Evolutionary conservation across 176 grass and related monocot species (phyloP).

Genomic region (Raddia distichophylla): DNA sequence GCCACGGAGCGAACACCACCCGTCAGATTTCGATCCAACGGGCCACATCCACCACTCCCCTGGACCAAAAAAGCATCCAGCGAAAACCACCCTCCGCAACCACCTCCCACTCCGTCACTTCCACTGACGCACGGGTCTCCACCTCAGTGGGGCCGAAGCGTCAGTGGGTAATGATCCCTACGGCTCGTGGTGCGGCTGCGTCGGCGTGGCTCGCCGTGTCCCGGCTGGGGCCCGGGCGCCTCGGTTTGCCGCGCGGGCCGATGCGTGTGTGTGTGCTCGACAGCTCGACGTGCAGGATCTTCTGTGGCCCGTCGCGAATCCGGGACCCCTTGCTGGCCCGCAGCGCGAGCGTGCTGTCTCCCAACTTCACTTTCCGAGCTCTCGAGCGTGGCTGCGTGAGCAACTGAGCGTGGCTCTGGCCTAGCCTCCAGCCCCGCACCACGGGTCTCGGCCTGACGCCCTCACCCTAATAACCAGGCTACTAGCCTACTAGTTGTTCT

Average conservation of each 20-base stretch:
- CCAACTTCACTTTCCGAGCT: neutral
- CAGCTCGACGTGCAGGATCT: slow-evolving; percentile 45
- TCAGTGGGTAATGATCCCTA: neutral
- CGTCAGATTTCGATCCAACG: slow-evolving; percentile 33
- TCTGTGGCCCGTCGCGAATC: slow-evolving; percentile 1
- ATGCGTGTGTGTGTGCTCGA: neutral
- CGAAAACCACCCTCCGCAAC: accelerated
- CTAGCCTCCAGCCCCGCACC: too few relatives aligned
- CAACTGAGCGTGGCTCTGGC: neutral
- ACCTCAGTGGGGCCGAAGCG: accelerated
- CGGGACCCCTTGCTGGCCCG: slow-evolving; percentile 8
- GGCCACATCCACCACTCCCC: neutral
- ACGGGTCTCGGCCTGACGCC: too few relatives aligned
- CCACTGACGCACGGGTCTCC: neutral
- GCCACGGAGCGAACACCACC: neutral
- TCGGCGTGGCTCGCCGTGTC: neutral
- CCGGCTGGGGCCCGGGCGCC: slow-evolving; percentile 12
- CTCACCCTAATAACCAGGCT: neutral
- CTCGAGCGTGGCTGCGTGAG: neutral
- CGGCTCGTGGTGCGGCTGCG: accelerated
- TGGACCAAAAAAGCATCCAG: too few relatives aligned
- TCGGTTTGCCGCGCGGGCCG: neutral
- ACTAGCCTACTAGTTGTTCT: neutral
- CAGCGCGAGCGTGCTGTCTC: slow-evolving; percentile 33
- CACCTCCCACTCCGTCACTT: accelerated